Base-by-base conservation (phyloP, 2,329 filamentous ascomycete species). In the Alternaria sp. region DNA sequence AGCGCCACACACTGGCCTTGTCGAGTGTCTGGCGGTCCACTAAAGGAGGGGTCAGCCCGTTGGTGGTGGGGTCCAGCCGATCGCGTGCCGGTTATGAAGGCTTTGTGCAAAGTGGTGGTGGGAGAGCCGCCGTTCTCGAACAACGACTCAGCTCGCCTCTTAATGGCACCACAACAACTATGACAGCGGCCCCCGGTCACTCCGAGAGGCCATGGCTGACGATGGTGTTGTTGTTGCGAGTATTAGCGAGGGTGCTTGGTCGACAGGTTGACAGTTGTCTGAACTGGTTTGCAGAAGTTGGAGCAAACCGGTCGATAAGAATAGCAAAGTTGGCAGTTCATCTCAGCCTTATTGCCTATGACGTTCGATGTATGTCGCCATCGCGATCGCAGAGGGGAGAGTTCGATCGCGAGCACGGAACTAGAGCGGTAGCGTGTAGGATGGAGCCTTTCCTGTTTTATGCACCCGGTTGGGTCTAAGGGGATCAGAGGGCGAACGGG, bases 21-120 rank as follows among this genome's bases (percentile, higher is more conserved):
- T 14, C 14, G 32, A n/a, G 20, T 49, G 46, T 36, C 68, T 67
- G 73, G 64, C 65, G 72, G 62, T 59, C 62, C 70, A 69, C 69
- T 64, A 65, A 70, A 63, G 61, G 74, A 77, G 72, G 76, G 74
- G 73, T 72, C 67, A 68, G 69, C 61, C 57, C 66, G 67, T 66
- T 63, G 64, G 64, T 74, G 71, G 75, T 75, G 75, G 75, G 74
- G 75, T 75, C 69, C 64, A 60, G 65, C 63, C 67, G 49, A 62
- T 48, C 26, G 38, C 32, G 18, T 59, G 54, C 48, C 47, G 61
- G 28, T 68, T 75, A 65, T 74, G 71, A 75, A 76, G 67, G 65
- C 26, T 70, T 78, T 78, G 72, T 77, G 75, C 72, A 75, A 58
- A 59, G 59, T 54, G 57, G 56, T 61, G 49, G 57, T 64, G 64